phyloP scores from a whole-genome alignment of 2,329 filamentous ascomycete genomes.

The Paracoccidioides brasiliensis region DNA sequence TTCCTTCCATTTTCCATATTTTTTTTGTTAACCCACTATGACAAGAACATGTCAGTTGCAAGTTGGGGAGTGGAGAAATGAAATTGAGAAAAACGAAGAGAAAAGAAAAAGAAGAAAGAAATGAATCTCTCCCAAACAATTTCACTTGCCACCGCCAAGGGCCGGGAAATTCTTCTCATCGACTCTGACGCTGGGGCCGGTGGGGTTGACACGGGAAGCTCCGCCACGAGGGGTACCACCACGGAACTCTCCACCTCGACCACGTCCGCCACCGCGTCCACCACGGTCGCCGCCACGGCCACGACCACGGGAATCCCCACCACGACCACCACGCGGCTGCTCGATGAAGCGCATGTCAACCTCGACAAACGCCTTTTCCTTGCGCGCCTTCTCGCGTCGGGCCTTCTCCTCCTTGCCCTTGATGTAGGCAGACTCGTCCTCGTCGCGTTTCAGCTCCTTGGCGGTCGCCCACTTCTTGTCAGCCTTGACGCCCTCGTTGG shows the following conservation, averaged over 20 bases:
- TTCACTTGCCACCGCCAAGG: constrained; percentile 18
- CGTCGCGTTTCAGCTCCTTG: constrained; percentile 47
- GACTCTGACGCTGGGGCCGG: constrained; percentile 26
- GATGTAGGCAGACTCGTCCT: constrained; percentile 61
- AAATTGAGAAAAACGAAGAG: background rate
- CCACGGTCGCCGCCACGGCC: constrained; percentile 23
- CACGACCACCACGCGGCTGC: constrained; percentile 44
- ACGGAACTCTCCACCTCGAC: constrained; percentile 34
- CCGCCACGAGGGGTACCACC: constrained; percentile 25
- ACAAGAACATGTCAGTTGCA: too few relatives aligned
- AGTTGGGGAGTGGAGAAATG: too few relatives aligned
- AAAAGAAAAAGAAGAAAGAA: background rate
- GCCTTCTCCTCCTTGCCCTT: constrained; percentile 61
- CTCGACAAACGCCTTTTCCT: constrained; percentile 80
- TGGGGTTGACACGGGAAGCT: constrained; percentile 9
- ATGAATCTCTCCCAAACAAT: background rate
- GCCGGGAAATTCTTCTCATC: constrained; percentile 37
- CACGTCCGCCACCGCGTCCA: constrained; percentile 22
- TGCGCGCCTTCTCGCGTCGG: constrained; percentile 72
- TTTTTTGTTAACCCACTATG: too few relatives aligned
- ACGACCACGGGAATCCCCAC: constrained; percentile 39
- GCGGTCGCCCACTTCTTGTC: constrained; percentile 90
- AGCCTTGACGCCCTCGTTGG: constrained; percentile 79
- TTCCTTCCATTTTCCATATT: background rate
- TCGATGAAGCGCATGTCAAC: constrained; percentile 77